Base-by-base conservation (phyloP, 495 filamentous ascomycete genomes). In the Pyrenula massariospora region DNA sequence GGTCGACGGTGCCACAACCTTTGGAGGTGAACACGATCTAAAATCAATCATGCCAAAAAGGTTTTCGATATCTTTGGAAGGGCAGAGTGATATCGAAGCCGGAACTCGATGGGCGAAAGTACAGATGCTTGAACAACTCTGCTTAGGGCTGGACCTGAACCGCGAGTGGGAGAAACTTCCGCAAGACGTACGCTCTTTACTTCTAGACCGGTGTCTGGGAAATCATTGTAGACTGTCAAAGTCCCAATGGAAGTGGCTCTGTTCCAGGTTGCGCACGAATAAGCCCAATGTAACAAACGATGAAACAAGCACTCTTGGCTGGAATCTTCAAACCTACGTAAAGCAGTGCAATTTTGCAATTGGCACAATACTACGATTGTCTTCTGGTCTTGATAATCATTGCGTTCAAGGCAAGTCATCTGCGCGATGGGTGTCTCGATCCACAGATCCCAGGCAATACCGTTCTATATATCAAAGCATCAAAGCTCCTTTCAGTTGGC, bases 141-240 rank as follows among this genome's bases (percentile, higher is more conserved):
- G 72, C 25, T 60, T 76, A 31, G 73, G 73, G 0, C 71, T 73
- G 42, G 66, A 76, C 24, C 63, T 65, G 22, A 68, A 76, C 54
- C 55, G 66, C 19, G 67, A 76, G 24, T 76, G 73, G 73, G 73
- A 76, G 22, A 70, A 66, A 54, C 49, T 73, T 12, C 66, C 72
- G 3, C 62, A 58, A 19, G 64, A 65, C 24, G 62, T 76, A 24
- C 68, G 73, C 51, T 58, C 59, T 15, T 57, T 65, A 11, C 54
- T 75, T 5, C 53, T 75, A 1, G 62, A 65, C 51, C 73, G 73
- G 52, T 75, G 73, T 22, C 58, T 75, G 24, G 70, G 71, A 20
- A 55, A 65, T 24, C 58, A 60, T 2, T 68, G 65, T 50, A 54
- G 51, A 54, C 50, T 74, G 0, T 59, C 70, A 8, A 62, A 62